Percentiles rank a stretch among this genome's conserved stretches.
phyloP scores from a whole-genome alignment of 495 filamentous ascomycete genomes.

The Neurospora africana region DNA sequence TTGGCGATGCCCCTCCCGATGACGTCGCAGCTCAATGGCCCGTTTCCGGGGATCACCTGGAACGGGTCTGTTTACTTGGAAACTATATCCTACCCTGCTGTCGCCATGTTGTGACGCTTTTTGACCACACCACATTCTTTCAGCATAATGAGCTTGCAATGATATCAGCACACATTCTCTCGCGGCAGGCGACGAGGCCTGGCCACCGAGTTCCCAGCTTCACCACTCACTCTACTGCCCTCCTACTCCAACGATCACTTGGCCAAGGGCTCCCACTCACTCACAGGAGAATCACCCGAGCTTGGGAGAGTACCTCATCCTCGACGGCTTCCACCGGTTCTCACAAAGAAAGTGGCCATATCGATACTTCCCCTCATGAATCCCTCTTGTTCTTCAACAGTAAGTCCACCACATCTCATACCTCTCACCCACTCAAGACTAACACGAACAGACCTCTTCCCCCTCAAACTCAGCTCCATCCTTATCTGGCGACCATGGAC shows the following conservation, averaged over 20 bases:
- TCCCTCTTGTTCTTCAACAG: not conserved
- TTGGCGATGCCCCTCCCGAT: not conserved
- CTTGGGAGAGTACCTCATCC: not conserved
- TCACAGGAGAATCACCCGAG: not conserved
- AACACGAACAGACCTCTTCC: constrained; percentile 44
- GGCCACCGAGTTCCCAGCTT: not conserved
- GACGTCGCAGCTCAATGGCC: not conserved
- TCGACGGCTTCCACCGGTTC: not conserved
- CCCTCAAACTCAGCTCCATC: constrained; percentile 61
- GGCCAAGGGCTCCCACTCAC: not conserved
- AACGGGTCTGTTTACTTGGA: not conserved
- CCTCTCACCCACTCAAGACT: not conserved
- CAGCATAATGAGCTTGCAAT: constrained; percentile 8
- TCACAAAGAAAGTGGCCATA: not conserved
- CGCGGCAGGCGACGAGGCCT: constrained; percentile 7
- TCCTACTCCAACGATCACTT: not conserved
- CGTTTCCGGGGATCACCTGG: not conserved
- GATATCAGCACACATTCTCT: constrained; percentile 13
- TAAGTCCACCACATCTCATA: not conserved
- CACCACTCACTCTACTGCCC: not conserved
- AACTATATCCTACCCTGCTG: not conserved
- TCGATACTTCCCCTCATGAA: not conserved
- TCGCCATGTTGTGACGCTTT: not conserved
- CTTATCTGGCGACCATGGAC: constrained; percentile 50
- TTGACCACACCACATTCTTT: not conserved